A percentile compares a stretch with the other conserved stretches of the same genome.
phyloP scores from a whole-genome alignment of 2,329 filamentous ascomycete species.

The Hymenotorrendiella dingleyae region DNA sequence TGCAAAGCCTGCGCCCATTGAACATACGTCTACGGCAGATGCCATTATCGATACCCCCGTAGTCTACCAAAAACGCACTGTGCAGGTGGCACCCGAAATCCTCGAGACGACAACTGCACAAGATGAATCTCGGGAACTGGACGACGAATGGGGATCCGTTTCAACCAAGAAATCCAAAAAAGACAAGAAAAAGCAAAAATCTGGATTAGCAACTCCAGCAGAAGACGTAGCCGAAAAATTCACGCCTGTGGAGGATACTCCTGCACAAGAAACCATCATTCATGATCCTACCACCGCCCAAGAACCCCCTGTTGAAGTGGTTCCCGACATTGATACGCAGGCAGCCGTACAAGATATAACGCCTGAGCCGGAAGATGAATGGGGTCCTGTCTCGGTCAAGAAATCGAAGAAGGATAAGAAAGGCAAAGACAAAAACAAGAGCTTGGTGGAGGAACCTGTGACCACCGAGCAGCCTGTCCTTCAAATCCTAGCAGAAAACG shows the following conservation, averaged over 20 bases:
- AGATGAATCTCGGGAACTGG: background rate
- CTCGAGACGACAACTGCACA: background rate
- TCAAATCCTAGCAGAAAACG: background rate
- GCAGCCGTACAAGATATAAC: background rate
- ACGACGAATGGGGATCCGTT: slow-evolving; percentile 3
- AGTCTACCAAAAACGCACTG: too few species aligned
- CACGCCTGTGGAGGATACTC: slow-evolving; percentile 5
- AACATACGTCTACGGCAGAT: too few species aligned
- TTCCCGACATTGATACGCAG: too few species aligned
- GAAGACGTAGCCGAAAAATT: background rate
- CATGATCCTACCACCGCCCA: slow-evolving; percentile 1
- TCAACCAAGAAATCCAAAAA: slow-evolving; percentile 15
- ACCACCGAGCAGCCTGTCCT: background rate
- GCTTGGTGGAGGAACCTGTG: background rate
- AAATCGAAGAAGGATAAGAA: slow-evolving; percentile 10
- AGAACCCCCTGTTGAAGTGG: background rate
- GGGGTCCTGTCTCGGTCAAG: slow-evolving; percentile 1
- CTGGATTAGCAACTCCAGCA: slow-evolving; percentile 1
- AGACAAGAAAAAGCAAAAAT: slow-evolving; percentile 28
- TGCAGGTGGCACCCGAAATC: background rate
- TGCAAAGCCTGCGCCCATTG: too few species aligned
- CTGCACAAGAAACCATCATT: background rate
- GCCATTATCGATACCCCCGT: too few species aligned
- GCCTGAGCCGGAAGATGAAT: background rate
- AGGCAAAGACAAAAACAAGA: background rate